phyloP scores from a whole-genome alignment of 2,329 filamentous ascomycete species.

The Botrytis paeoniae region DNA sequence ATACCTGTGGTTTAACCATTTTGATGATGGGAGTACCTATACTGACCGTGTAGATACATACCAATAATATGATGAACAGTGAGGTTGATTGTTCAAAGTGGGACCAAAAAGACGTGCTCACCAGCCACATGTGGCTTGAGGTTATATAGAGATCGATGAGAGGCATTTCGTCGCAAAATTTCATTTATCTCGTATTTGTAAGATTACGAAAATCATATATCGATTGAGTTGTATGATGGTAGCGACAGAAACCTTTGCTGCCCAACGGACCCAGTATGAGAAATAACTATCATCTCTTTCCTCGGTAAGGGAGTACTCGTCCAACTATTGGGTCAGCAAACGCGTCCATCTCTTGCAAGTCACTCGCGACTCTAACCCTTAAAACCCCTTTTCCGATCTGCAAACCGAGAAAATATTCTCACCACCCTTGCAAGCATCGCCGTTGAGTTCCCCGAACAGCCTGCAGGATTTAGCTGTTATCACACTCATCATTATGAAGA shows the following conservation, averaged over 20 bases:
- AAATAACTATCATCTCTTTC: neutral
- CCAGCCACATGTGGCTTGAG: slow-evolving; percentile 9
- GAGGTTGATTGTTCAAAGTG: neutral
- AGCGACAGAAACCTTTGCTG: neutral
- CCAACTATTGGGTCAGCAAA: neutral
- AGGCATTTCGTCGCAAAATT: neutral
- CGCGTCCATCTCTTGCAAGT: neutral
- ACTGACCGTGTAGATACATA: neutral
- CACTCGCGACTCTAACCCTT: neutral
- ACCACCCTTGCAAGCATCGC: neutral
- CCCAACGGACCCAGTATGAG: no score
- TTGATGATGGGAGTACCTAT: neutral
- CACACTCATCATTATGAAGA: neutral
- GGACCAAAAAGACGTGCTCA: slow-evolving; percentile 2
- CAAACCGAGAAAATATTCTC: neutral
- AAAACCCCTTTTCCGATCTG: neutral
- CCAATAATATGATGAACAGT: neutral
- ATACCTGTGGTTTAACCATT: neutral
- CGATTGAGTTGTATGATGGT: neutral
- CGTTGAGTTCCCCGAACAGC: neutral
- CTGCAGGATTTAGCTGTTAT: neutral
- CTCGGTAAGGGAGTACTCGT: neutral
- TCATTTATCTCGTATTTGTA: neutral
- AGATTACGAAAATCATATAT: neutral
- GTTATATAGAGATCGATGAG: neutral